These are phyloP conservation scores for Chaetothyriales sp. DNA, from an alignment of 2,329 filamentous ascomycete genomes.

Conservation along the genomic window DNA sequence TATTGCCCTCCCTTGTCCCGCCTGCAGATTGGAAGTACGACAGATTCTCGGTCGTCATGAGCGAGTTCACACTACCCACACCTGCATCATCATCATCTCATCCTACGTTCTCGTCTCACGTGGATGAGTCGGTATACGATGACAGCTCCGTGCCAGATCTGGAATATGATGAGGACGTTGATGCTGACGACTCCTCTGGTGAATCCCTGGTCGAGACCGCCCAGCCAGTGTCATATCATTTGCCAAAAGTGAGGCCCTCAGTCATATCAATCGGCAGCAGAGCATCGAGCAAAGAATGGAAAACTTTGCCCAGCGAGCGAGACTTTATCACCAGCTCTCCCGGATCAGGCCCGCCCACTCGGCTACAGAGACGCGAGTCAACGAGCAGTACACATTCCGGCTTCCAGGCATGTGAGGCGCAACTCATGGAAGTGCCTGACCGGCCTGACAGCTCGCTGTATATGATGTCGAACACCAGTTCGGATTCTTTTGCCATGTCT, in stretches of 20 bases:
- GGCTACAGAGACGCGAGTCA: constrained; percentile 7
- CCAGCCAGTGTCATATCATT: constrained; percentile 12
- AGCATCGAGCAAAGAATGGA: constrained; percentile 1
- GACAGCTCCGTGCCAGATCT: not conserved
- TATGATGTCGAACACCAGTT: constrained; percentile 11
- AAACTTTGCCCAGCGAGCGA: not conserved
- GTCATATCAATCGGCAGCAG: constrained; percentile 13
- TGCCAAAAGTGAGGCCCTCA: constrained; percentile 12
- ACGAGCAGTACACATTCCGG: constrained; percentile 5
- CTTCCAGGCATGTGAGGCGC: constrained; percentile 12
- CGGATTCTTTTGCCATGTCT: constrained; percentile 8
- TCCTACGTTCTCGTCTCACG: not conserved
- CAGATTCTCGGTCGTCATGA: constrained; percentile 5
- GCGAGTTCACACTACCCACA: not conserved
- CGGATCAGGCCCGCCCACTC: constrained; percentile 1
- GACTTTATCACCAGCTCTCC: not conserved
- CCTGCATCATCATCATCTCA: not conserved
- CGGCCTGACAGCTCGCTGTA: constrained; percentile 12
- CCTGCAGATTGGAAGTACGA: constrained; percentile 13
- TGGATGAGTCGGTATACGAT: not conserved
- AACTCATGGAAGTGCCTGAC: constrained; percentile 10
- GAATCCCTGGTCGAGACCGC: constrained; percentile 15
- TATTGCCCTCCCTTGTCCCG: constrained; percentile 12
- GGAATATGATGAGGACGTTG: not conserved
- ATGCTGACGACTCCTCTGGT: constrained; percentile 8